Evolutionary conservation across 345 rosid species (phyloP).

Genomic region (Capsella bursapastoris): DNA sequence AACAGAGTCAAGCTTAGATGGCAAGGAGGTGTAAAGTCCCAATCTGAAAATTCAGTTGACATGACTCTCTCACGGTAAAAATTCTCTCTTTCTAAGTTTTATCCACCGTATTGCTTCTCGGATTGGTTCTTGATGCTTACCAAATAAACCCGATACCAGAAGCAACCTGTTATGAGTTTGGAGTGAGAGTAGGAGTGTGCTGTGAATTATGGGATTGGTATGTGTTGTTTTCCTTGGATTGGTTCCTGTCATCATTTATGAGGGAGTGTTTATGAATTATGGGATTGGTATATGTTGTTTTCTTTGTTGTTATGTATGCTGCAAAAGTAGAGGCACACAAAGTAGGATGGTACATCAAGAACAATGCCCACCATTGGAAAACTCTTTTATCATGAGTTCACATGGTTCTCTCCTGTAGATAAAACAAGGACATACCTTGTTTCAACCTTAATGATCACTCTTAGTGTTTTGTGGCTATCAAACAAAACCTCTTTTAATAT

Average conservation of each 20-base stretch:
- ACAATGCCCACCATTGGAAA: slow-evolving; percentile 43
- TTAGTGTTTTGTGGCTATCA: slow-evolving; percentile 37
- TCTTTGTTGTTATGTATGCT: slow-evolving; percentile 36
- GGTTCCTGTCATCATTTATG: slow-evolving; percentile 25
- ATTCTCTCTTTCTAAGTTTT: neutral
- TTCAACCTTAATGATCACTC: slow-evolving; percentile 41
- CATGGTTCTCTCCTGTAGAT: slow-evolving; percentile 46
- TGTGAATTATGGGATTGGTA: neutral
- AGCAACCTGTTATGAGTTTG: slow-evolving; percentile 18
- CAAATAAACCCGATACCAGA: slow-evolving; percentile 7
- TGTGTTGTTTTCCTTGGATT: neutral
- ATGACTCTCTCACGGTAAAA: slow-evolving; percentile 33
- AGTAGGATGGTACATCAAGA: slow-evolving; percentile 41
- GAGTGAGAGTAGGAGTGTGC: neutral
- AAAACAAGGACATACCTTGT: slow-evolving; percentile 45
- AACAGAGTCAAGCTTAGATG: slow-evolving; percentile 40
- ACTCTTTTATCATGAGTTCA: slow-evolving; percentile 38
- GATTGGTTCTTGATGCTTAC: slow-evolving; percentile 16
- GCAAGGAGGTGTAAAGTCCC: slow-evolving; percentile 29
- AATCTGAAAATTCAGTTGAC: slow-evolving; percentile 2
- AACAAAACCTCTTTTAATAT: slow-evolving; percentile 39
- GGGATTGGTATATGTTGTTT: slow-evolving; percentile 39
- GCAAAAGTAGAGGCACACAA: slow-evolving; percentile 43
- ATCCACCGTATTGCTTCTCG: slow-evolving; percentile 9
- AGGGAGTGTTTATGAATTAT: slow-evolving; percentile 23